Conservation (phyloP, 805 yeast genomes). For the Wickerhamomyces canadensis region DNA sequence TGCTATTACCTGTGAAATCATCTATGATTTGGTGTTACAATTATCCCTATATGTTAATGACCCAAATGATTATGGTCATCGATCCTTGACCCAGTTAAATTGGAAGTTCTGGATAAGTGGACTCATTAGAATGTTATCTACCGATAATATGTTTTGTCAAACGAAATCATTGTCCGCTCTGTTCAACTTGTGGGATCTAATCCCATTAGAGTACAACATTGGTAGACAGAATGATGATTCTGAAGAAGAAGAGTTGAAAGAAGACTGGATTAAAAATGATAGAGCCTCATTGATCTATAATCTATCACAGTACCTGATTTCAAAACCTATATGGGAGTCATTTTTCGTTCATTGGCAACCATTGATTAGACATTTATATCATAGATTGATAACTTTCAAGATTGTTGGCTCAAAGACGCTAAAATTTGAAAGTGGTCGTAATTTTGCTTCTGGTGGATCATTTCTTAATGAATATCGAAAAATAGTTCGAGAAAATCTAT, state of each 20-base stretch:
- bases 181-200: slow-evolving; percentile 68
- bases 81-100: slow-evolving; percentile 32
- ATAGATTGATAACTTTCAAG: slow-evolving; percentile 65
- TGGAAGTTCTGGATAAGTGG: slow-evolving; percentile 79
- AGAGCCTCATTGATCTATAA: slow-evolving; percentile 41
- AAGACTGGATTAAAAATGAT: slow-evolving; percentile 35
- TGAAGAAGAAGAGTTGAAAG: not conserved
- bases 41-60: slow-evolving; percentile 10
- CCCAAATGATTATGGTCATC: not conserved
- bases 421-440: too few relatives aligned
- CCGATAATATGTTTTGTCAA: slow-evolving; percentile 58
- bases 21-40: slow-evolving; percentile 32
- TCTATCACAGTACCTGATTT: slow-evolving; percentile 49
- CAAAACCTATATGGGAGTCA: slow-evolving; percentile 43
- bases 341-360: slow-evolving; percentile 80
- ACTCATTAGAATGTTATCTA: slow-evolving; percentile 48
- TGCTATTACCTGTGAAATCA: slow-evolving; percentile 33
- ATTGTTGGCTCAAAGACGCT: slow-evolving; percentile 30
- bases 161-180: slow-evolving; percentile 59
- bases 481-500: not conserved
- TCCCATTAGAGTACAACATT: slow-evolving; percentile 36
- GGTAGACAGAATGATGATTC: not conserved
- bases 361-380: slow-evolving; percentile 62
- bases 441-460: too few relatives aligned
- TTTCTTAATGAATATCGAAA: not conserved